Evolutionary conservation across 345 rosid species (phyloP).

Genomic region (Hibiscus syriacus): DNA sequence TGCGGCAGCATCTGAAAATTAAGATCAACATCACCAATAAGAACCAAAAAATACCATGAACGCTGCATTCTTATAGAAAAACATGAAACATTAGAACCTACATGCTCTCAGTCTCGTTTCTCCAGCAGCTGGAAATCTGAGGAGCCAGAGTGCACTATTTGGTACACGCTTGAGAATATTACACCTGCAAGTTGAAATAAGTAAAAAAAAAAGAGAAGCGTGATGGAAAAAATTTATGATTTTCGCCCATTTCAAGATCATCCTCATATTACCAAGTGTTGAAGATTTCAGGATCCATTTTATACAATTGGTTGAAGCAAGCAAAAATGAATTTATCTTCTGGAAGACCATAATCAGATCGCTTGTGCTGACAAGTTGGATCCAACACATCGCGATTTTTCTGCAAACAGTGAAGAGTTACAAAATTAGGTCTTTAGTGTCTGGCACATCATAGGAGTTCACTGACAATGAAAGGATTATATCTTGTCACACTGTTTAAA

Average conservation of each 20-base stretch:
- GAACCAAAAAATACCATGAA: neutral
- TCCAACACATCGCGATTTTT: constrained; percentile 88
- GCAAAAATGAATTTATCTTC: constrained; percentile 96
- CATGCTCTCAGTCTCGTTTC: constrained; percentile 88
- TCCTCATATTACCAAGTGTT: constrained; percentile 60
- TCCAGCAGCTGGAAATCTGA: constrained; percentile 97
- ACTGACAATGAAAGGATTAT: neutral
- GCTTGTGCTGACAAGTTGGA: constrained; percentile 63
- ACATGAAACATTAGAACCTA: constrained; percentile 24
- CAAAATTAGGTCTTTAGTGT: neutral
- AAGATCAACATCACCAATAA: neutral
- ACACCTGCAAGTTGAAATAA: constrained; percentile 52
- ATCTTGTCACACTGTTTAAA: neutral
- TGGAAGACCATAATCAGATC: constrained; percentile 90
- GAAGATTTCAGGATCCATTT: constrained; percentile 97
- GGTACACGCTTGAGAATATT: constrained; percentile 94
- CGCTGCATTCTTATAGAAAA: neutral
- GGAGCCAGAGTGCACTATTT: constrained; percentile 96
- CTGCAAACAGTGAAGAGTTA: constrained; percentile 30
- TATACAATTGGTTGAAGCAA: constrained; percentile 97
- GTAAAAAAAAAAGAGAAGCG: neutral
- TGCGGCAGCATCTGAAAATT: constrained; percentile 66
- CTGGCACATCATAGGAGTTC: neutral
- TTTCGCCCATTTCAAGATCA: neutral
- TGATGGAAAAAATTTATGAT: neutral